Conservation (phyloP, 768 basidiomycete species). For the Mycena latifolia region DNA sequence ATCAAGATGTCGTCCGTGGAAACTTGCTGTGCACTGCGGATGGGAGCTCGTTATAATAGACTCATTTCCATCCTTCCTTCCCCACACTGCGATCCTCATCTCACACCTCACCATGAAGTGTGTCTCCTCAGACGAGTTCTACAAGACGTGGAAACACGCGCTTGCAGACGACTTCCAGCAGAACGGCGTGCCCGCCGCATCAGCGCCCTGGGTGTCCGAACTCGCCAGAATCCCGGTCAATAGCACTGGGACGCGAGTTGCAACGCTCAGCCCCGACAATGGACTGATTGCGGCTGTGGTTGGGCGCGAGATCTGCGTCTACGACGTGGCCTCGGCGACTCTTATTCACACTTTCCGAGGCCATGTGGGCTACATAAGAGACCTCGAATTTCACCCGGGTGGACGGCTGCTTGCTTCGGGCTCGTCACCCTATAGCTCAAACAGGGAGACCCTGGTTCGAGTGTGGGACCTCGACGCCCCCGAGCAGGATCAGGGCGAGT, state of each 20-base stretch:
- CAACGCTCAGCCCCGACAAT: slow-evolving; percentile 1
- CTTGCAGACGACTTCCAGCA: slow-evolving; percentile 11
- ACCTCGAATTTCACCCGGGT: neutral
- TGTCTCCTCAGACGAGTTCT: neutral
- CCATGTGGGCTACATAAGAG: neutral
- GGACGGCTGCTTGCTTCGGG: neutral
- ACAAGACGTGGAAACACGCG: neutral
- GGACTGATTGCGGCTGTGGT: neutral
- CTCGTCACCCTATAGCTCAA: neutral
- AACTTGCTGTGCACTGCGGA: too few species aligned
- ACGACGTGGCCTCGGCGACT: neutral
- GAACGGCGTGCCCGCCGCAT: neutral
- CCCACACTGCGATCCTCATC: too few species aligned
- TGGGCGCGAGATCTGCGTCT: slow-evolving; percentile 2
- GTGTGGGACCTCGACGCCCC: neutral
- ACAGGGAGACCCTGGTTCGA: neutral
- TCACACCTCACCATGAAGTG: neutral
- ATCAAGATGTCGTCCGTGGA: too few species aligned
- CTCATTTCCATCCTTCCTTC: too few species aligned
- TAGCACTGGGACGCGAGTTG: neutral
- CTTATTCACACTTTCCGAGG: slow-evolving; percentile 6
- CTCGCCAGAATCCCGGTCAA: neutral
- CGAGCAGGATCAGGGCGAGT: too few species aligned
- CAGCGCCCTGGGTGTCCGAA: neutral
- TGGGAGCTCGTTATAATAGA: too few species aligned